Evolutionary conservation across 2,329 filamentous ascomycete genomes (phyloP).

Genomic region (Drechslera avenae): DNA sequence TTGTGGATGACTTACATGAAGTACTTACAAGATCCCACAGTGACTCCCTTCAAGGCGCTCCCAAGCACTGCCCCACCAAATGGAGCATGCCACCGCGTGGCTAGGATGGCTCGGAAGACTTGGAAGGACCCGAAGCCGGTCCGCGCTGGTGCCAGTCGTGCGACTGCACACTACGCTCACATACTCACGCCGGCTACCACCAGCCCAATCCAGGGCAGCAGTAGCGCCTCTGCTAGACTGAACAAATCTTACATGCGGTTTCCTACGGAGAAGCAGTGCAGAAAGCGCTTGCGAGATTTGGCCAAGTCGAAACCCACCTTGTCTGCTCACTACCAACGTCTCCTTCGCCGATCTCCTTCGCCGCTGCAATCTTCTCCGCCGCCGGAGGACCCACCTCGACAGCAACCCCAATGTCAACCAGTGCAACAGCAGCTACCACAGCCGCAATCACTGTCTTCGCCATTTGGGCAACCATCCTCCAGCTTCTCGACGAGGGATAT

Average conservation of each 20-base stretch:
- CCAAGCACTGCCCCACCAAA: conserved; percentile 67
- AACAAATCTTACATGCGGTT: conserved; percentile 54
- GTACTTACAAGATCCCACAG: conserved; percentile 68
- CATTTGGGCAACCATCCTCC: conserved; percentile 32
- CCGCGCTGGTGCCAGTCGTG: conserved; percentile 27
- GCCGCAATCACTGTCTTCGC: conserved; percentile 49
- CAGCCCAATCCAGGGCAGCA: conserved; percentile 51
- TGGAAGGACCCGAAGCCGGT: conserved; percentile 59
- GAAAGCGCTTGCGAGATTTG: conserved; percentile 62
- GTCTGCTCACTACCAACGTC: conserved; percentile 67
- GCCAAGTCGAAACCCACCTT: conserved; percentile 67
- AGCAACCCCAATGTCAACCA: conserved; percentile 26
- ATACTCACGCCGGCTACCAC: conserved; percentile 53
- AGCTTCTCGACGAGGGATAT: conserved; percentile 57
- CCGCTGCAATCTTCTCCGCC: conserved; percentile 55
- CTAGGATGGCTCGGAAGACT: conserved; percentile 64
- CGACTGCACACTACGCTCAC: conserved; percentile 28
- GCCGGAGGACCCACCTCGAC: conserved; percentile 35
- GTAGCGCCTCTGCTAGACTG: conserved; percentile 52
- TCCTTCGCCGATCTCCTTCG: conserved; percentile 65
- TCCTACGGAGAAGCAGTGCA: conserved; percentile 64
- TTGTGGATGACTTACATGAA: conserved; percentile 69
- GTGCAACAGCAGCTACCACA: neutral
- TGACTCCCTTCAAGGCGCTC: conserved; percentile 70
- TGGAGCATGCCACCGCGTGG: conserved; percentile 67